A percentile compares a stretch with the other conserved stretches of the same genome.
phyloP scores from a whole-genome alignment of 305 asterid species.

The Solanum hybrid region DNA sequence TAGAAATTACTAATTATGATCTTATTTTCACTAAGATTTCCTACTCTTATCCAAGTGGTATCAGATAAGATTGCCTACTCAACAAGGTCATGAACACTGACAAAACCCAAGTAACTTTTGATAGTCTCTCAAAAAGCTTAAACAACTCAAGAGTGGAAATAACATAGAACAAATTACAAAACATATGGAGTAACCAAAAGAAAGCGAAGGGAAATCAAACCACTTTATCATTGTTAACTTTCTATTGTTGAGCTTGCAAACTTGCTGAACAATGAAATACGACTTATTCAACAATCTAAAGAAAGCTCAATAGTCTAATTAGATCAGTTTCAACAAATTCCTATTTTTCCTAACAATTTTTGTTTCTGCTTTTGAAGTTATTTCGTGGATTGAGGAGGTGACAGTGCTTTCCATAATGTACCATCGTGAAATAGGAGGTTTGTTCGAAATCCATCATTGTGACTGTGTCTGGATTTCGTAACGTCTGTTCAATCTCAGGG shows the following conservation, averaged over 20 bases:
- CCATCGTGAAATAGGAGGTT: constrained; percentile 56
- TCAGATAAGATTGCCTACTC: not conserved
- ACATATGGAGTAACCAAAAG: not conserved
- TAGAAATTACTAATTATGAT: not conserved
- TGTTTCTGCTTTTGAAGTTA: not conserved
- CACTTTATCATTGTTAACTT: not conserved
- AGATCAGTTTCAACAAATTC: not conserved
- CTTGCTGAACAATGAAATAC: not conserved
- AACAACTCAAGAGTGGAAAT: not conserved
- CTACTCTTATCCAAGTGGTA: not conserved
- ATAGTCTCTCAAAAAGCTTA: not conserved
- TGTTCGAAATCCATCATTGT: constrained; percentile 56
- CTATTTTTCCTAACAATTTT: not conserved
- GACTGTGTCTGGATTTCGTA: constrained; percentile 31
- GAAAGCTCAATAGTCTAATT: not conserved
- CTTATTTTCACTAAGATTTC: not conserved
- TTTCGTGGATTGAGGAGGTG: not conserved
- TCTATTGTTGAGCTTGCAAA: not conserved
- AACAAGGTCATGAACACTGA: not conserved
- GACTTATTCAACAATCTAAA: not conserved
- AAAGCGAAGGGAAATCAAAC: not conserved
- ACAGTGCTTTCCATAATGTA: constrained; percentile 13
- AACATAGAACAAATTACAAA: not conserved
- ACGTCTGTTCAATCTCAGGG: constrained; percentile 44
- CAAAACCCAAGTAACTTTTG: not conserved